Conservation (phyloP, 2,329 filamentous ascomycete genomes). For the Aspergillus sp. region DNA sequence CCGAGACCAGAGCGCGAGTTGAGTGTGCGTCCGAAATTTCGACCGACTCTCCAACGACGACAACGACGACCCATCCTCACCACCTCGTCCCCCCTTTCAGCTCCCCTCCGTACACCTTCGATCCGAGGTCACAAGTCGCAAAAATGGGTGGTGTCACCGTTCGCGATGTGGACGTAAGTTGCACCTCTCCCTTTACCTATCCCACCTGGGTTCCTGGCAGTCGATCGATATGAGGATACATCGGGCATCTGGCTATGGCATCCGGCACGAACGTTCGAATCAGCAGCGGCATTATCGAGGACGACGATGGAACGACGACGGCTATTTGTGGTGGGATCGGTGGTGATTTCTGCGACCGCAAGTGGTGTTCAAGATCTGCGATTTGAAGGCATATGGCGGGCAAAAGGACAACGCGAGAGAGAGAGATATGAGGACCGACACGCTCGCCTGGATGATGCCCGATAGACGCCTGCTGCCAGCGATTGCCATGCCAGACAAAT, state of each 20-base stretch:
- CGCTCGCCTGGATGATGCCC: no score
- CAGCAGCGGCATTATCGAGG: not conserved
- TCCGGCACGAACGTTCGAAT: not conserved
- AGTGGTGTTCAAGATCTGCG: no score
- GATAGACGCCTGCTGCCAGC: not conserved
- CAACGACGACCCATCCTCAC: conserved; percentile 36
- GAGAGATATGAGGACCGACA: no score
- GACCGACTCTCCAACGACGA: conserved; percentile 37
- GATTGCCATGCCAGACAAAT: not conserved
- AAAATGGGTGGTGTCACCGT: conserved; percentile 67
- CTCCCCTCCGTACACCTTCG: conserved; percentile 23
- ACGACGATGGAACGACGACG: no score
- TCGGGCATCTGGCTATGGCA: conserved; percentile 7
- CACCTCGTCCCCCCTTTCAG: conserved; percentile 30
- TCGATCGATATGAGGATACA: conserved; percentile 1
- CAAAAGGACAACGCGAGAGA: no score
- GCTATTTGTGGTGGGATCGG: no score
- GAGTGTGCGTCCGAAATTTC: conserved; percentile 38
- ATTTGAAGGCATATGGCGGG: no score
- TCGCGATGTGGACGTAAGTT: conserved; percentile 63
- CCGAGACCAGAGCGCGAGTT: conserved; percentile 23
- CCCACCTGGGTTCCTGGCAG: conserved; percentile 15
- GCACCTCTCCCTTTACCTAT: conserved; percentile 19
- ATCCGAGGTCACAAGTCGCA: conserved; percentile 41
- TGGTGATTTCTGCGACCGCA: no score